Conservation (phyloP, 2,329 filamentous ascomycete genomes). For the Aspergillus neoniger region DNA sequence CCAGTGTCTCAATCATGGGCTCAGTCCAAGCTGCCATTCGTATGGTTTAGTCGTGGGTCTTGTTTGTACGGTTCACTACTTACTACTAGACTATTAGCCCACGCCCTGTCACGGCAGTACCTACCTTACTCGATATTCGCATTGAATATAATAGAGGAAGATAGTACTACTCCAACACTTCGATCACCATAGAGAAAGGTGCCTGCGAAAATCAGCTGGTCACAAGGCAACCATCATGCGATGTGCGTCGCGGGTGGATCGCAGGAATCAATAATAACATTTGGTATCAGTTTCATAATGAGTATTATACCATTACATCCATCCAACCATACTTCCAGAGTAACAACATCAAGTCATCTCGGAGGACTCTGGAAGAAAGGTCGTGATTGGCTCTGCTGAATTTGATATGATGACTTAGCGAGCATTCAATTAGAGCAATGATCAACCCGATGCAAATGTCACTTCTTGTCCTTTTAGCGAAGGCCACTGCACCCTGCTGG, state of each 20-base stretch:
- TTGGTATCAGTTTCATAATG: slow-evolving; percentile 9
- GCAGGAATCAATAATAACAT: slow-evolving; percentile 10
- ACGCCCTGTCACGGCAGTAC: neutral
- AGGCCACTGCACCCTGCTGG: neutral
- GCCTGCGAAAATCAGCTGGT: neutral
- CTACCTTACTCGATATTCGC: neutral
- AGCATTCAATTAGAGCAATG: neutral
- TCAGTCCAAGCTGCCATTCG: neutral
- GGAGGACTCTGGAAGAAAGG: neutral
- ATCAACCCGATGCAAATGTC: neutral
- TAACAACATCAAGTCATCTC: neutral
- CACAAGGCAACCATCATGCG: slow-evolving; percentile 12
- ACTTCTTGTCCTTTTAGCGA: neutral
- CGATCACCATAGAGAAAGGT: neutral
- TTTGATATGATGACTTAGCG: neutral
- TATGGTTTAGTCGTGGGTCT: neutral
- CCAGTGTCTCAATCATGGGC: neutral
- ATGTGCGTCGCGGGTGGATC: slow-evolving; percentile 8
- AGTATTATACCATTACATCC: neutral
- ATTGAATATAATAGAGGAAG: neutral
- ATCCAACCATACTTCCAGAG: neutral
- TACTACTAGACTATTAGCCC: too few relatives aligned
- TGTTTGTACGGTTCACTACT: too few relatives aligned
- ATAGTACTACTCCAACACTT: neutral
- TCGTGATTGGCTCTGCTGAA: neutral